Evolutionary conservation across 2,329 filamentous ascomycete species (phyloP).

Genomic region (Xylariaceae sp.): DNA sequence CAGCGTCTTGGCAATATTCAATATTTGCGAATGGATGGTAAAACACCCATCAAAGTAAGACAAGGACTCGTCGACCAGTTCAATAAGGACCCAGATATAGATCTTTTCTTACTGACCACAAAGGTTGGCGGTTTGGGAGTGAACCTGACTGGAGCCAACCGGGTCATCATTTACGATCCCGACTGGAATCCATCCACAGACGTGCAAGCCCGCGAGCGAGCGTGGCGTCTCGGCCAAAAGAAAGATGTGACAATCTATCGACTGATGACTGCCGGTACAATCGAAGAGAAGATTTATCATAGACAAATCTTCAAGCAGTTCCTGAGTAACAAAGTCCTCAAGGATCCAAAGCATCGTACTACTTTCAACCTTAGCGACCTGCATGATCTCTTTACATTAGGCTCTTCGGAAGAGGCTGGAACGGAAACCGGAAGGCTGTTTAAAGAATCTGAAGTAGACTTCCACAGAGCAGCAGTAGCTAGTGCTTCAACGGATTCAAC

Average conservation of each 20-base stretch:
- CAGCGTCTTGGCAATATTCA: slow-evolving; percentile 69
- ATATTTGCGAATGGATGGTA: slow-evolving; percentile 91
- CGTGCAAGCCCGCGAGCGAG: slow-evolving; percentile 90
- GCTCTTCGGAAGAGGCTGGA: slow-evolving; percentile 67
- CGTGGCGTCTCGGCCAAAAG: slow-evolving; percentile 95
- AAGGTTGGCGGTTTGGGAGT: slow-evolving; percentile 94
- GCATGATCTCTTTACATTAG: slow-evolving; percentile 88
- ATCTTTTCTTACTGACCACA: slow-evolving; percentile 93
- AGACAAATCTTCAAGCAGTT: slow-evolving; percentile 99
- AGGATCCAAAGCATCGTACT: slow-evolving; percentile 90
- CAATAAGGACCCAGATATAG: slow-evolving; percentile 78
- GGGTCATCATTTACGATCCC: slow-evolving; percentile 97
- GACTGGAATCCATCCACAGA: slow-evolving; percentile 99
- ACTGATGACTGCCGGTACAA: slow-evolving; percentile 96
- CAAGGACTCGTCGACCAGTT: slow-evolving; percentile 92
- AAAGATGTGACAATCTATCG: slow-evolving; percentile 95
- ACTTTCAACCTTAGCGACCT: slow-evolving; percentile 89
- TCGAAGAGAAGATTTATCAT: slow-evolving; percentile 99
- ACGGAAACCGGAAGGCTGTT: slow-evolving; percentile 89
- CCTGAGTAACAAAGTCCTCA: slow-evolving; percentile 92
- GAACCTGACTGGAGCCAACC: slow-evolving; percentile 91
- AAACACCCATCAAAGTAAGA: slow-evolving; percentile 85
- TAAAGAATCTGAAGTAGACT: slow-evolving; percentile 80
- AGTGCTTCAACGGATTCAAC: slow-evolving; percentile 21
- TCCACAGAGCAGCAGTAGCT: slow-evolving; percentile 47